Evolutionary conservation across 1,284 basidiomycete species (phyloP), one percentile per base, ranked within the genome.

Genomic region (Pseudozyma thailandica): DNA sequence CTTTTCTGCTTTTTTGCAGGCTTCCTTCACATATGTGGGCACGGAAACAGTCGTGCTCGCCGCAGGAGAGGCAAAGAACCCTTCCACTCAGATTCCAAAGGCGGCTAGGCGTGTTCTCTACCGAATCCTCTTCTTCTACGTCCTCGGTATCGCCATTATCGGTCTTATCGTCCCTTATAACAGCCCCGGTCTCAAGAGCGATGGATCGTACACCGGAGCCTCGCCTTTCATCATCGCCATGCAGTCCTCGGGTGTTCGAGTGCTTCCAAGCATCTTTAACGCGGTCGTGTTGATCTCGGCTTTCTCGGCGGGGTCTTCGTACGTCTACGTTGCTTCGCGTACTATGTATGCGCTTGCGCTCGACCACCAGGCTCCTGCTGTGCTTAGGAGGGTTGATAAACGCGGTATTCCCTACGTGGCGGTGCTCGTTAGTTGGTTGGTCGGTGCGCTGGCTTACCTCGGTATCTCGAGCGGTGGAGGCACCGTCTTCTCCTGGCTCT

Each of bases 41-140:
- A 93, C 92, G 10, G 93, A 94, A 82, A 90, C 93, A 61, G 91
- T 94, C 30, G 92, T 91, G 33, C 89, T 93, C 82, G 87, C 92
- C 55, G 92, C 91, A 26, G 84, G 88, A 25, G 91, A 92, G 74
- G 82, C 84, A 2, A 75, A 75, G 42, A 84, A 84, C 72, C 85
- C 85, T 6, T 74, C 82, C 8, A 72, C 69, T 41, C 79, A 81
- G 38, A 72, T 81, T 18, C 76, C 78, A 20, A 69, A 68, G 33
- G 79, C 76, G 6, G 68, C 78, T n/a, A 54, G 63, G 20, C 42
- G 70, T 10, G 75, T 80, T 8, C 63, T 76, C 6, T 71, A 68
- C 52, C 77, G 81, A 69, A 88, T 90, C 75, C 47, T 77, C 16
- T 58, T 83, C 27, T 75, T 81, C 46, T 83, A 83, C 56, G 57